Conservation (phyloP, 148 eudicot genomes). For the Talinum fruticosum region DNA sequence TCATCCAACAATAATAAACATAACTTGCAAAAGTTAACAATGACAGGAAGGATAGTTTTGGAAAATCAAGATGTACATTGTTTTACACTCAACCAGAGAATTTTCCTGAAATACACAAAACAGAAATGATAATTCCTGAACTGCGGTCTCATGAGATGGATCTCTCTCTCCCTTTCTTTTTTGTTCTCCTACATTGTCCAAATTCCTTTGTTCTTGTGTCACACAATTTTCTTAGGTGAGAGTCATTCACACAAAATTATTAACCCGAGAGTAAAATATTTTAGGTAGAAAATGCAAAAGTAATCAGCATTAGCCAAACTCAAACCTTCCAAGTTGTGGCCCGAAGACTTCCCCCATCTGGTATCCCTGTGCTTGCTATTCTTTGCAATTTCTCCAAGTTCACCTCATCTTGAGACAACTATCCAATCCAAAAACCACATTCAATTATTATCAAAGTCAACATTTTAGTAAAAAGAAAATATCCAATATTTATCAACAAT, state of each 20-base stretch:
- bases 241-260: background rate
- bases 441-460: background rate
- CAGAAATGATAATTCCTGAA: background rate
- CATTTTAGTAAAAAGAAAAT: background rate
- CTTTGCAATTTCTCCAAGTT: conserved; percentile 64
- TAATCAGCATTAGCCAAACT: background rate
- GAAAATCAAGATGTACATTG: background rate
- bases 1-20: background rate
- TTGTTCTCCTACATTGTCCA: background rate
- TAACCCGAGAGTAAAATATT: background rate
- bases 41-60: background rate
- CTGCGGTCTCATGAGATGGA: background rate
- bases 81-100: background rate
- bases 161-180: background rate
- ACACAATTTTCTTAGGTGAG: background rate
- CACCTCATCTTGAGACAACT: conserved; percentile 54
- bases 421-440: conserved; percentile 13
- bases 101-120: too few relatives aligned
- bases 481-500: background rate
- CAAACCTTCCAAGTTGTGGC: conserved; percentile 69
- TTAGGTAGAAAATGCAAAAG: background rate
- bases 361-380: conserved; percentile 55
- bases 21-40: background rate
- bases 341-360: conserved; percentile 49
- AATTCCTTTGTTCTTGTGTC: too few relatives aligned